phyloP scores from a whole-genome alignment of 768 basidiomycete genomes.

The Boletus sp. region DNA sequence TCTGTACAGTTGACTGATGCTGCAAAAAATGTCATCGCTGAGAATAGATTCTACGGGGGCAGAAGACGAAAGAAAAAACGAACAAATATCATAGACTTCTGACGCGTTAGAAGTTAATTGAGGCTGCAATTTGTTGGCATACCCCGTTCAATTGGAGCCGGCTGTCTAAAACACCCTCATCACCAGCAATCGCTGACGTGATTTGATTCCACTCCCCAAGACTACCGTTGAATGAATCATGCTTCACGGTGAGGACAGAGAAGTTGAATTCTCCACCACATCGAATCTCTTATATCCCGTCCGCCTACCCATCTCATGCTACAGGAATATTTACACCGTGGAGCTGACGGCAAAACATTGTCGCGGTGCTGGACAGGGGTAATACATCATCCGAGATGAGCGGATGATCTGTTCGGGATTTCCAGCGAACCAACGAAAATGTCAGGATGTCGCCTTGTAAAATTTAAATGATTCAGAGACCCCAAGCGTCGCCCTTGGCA shows the following conservation, averaged over 20 bases:
- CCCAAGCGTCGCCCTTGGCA: no score
- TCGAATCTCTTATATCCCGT: not conserved
- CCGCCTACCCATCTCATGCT: no score
- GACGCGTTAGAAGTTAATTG: constrained; percentile 45
- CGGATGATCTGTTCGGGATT: no score
- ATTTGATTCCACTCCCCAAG: not conserved
- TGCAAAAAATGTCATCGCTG: not conserved
- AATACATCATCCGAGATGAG: not conserved
- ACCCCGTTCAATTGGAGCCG: not conserved
- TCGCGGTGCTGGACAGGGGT: not conserved
- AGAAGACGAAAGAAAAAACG: not conserved
- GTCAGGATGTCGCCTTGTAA: not conserved
- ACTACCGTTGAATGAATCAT: not conserved
- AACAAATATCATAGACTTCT: constrained; percentile 41
- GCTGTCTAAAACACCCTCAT: not conserved
- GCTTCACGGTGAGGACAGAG: not conserved
- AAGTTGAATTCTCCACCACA: not conserved
- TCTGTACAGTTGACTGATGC: constrained; percentile 31
- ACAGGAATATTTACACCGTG: not conserved
- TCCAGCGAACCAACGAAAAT: not conserved
- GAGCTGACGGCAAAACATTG: not conserved
- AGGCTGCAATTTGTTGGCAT: constrained; percentile 38
- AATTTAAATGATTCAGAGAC: not conserved
- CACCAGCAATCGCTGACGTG: not conserved
- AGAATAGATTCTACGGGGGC: not conserved